Evolutionary conservation across 345 rosid genomes (phyloP), one percentile per base, ranked within the genome.

Genomic region (Murraya paniculata): DNA sequence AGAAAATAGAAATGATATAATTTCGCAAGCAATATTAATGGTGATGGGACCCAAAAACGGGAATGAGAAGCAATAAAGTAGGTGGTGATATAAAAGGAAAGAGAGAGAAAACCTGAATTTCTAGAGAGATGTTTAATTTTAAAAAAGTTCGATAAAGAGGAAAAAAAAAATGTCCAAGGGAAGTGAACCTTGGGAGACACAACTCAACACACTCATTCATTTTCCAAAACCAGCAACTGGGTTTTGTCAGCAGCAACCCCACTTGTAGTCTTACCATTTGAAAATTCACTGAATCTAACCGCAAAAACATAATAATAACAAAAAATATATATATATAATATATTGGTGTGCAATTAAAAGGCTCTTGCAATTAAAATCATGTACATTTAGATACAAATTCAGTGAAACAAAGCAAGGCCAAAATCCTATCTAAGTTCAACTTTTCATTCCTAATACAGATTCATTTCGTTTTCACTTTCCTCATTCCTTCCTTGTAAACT

Each of bases 131-230:
- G 25, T 38, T 25, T 28, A 62, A 45, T 45, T 45, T 45, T 11
- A 27, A 68, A 53, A 53, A 53, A 53, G 57, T 3, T 53, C 5
- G 57, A 53, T 18, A 53, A 53, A 53, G 50, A 45, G 18, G 50
- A 19, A 18, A 55, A 30, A n/a, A 60, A 53, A 36, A 19, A 24
- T 2, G 85, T 31, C 85, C 72, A 85, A 80, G 85, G 87, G 87
- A 41, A 81, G 55, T 62, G 87, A 85, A 85, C 87, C 83, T 85
- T 71, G 83, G 77, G 61, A 69, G 56, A 62, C 76, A 76, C 82
- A 78, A n/a, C 64, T 18, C 50, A 21, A 62, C 64, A 27, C 76
- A 13, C 71, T n/a, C 72, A 24, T 38, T 27, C 65, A 57, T 55
- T 77, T 77, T 68, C 79, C 71, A 70, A 78, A 84, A 64, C 74